A percentile compares a stretch with the other conserved stretches of the same genome.
phyloP scores from a whole-genome alignment of 2,329 filamentous ascomycete genomes.

The Ceratocystis harringtonii region DNA sequence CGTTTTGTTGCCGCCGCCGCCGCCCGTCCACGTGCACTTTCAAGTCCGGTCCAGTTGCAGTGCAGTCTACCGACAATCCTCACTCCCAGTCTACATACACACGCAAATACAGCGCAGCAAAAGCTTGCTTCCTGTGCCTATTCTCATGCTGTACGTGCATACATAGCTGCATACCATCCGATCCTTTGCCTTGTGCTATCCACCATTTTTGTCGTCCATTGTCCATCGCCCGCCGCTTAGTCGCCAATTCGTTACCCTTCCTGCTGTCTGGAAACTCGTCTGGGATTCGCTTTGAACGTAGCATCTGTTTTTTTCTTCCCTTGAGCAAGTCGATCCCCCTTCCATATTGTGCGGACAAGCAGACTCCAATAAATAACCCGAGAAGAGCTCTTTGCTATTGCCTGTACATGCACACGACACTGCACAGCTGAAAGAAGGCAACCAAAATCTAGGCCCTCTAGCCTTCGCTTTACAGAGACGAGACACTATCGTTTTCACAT shows the following conservation, averaged over 20 bases:
- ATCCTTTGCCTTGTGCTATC: not conserved
- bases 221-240: too few species aligned
- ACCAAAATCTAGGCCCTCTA: not conserved
- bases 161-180: constrained; percentile 1
- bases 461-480: not conserved
- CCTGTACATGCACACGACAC: not conserved
- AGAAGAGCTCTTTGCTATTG: not conserved
- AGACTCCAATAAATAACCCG: not conserved
- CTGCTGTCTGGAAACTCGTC: not conserved
- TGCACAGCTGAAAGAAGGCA: not conserved
- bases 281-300: not conserved
- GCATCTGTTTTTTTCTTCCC: not conserved
- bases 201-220: too few species aligned
- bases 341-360: not conserved
- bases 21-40: not conserved
- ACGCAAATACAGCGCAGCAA: not conserved
- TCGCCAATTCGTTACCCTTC: not conserved
- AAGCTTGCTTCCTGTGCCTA: not conserved
- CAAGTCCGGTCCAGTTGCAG: constrained; percentile 5
- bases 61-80: constrained; percentile 5
- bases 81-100: not conserved
- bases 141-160: constrained; percentile 1
- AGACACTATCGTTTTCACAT: not conserved
- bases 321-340: not conserved
- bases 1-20: not conserved